These are phyloP conservation scores for Talaromyces proteolyticus DNA, from an alignment of 495 filamentous ascomycete genomes.

Conservation along the genomic window DNA sequence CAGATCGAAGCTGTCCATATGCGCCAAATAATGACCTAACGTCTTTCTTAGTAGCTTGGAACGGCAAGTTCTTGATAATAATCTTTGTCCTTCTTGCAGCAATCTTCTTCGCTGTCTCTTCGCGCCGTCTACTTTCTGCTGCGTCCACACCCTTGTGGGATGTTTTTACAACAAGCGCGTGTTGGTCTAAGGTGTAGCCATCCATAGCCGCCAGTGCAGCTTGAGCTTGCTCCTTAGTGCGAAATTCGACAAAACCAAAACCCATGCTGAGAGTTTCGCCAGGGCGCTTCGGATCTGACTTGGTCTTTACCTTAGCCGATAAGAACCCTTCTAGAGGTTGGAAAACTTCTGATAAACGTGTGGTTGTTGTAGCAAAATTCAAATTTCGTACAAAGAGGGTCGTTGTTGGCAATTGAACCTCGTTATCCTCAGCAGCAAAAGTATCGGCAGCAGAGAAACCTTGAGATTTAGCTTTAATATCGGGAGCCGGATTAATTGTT, in stretches of 20 bases:
- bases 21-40: slow-evolving; percentile 75
- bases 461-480: slow-evolving; percentile 29
- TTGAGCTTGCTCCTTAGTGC: slow-evolving; percentile 65
- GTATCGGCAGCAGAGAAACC: slow-evolving; percentile 51
- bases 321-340: slow-evolving; percentile 77
- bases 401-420: slow-evolving; percentile 53
- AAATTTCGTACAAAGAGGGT: slow-evolving; percentile 92
- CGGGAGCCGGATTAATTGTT: slow-evolving; percentile 19
- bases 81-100: slow-evolving; percentile 77
- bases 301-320: slow-evolving; percentile 80
- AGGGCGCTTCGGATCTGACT: slow-evolving; percentile 76
- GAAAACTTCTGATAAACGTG: slow-evolving; percentile 67
- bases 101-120: slow-evolving; percentile 72
- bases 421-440: slow-evolving; percentile 45
- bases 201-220: slow-evolving; percentile 80
- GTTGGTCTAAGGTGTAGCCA: slow-evolving; percentile 75
- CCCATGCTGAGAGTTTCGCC: slow-evolving; percentile 89
- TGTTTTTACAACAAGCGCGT: slow-evolving; percentile 74
- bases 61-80: slow-evolving; percentile 97
- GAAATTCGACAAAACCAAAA: slow-evolving; percentile 91
- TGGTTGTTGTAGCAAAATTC: slow-evolving; percentile 81
- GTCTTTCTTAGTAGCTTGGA: slow-evolving; percentile 91
- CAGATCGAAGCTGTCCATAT: slow-evolving; percentile 87
- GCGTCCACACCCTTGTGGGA: slow-evolving; percentile 83
- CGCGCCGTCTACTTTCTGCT: slow-evolving; percentile 73